Conservation (phyloP, 1,139 yeast genomes). For the Yarrowia galli region DNA sequence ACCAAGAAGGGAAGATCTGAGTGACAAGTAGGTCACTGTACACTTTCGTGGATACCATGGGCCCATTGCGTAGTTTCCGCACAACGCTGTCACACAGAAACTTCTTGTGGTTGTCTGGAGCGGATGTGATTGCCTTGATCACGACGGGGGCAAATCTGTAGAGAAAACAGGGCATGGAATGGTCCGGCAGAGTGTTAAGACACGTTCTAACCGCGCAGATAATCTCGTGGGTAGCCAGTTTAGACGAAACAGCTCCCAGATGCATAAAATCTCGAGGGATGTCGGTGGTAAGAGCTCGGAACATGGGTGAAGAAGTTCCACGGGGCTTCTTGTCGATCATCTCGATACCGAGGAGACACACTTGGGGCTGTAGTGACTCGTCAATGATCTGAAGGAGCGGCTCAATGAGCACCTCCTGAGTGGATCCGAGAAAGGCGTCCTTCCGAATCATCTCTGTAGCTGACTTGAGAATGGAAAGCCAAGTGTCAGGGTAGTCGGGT, state of each 20-base stretch:
- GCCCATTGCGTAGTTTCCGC: constrained; percentile 3
- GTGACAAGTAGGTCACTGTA: background rate
- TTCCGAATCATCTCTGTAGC: constrained; percentile 12
- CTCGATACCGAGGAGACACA: constrained; percentile 13
- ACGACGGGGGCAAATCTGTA: constrained; percentile 31
- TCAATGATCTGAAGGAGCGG: constrained; percentile 18
- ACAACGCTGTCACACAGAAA: constrained; percentile 13
- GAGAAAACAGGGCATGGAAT: constrained; percentile 20
- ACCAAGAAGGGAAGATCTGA: constrained; percentile 8
- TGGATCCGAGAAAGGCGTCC: constrained; percentile 21
- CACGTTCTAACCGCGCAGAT: background rate
- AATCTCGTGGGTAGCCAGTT: constrained; percentile 4
- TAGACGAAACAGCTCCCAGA: constrained; percentile 1
- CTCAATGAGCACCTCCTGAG: constrained; percentile 26
- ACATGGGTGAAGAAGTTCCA: constrained; percentile 18
- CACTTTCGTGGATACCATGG: background rate
- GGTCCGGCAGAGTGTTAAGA: constrained; percentile 29
- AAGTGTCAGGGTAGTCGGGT: background rate
- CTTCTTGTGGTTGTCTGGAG: constrained; percentile 1
- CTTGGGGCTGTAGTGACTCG: constrained; percentile 1
- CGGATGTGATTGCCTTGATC: background rate
- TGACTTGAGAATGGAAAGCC: constrained; percentile 4
- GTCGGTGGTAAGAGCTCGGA: background rate
- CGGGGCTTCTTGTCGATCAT: constrained; percentile 19
- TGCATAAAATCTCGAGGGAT: constrained; percentile 5